Base-by-base conservation (phyloP, 768 basidiomycete species). In the Boletus rufocinnamomeus region DNA sequence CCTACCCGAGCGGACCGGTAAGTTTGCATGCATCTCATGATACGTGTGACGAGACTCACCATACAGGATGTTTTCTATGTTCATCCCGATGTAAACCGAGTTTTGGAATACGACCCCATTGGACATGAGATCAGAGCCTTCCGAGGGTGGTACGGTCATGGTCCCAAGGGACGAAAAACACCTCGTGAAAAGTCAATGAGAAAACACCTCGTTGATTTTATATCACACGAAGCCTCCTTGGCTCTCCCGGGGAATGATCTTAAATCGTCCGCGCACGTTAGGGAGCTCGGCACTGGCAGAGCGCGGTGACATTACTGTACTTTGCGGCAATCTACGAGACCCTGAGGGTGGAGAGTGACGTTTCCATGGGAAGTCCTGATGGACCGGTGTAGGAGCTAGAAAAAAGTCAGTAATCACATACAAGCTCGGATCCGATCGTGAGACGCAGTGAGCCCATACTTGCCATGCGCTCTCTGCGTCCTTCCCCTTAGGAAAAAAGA, bases 51-150 rank as follows among this genome's bases (percentile, higher is more conserved):
- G 34, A 40, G n/a, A 54, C 63, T 63, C 30, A 70, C 68, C 69
- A 56, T 70, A 69, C 25, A 69, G 32, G 32, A 69, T 57, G 35
- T 66, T 43, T 27, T 66, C n/a, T 28, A 70, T 16, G 44, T 48
- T 65, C 4, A 58, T 55, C 28, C 59, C 69, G 2, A 68, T 8
- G 25, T 63, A 69, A 14, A 49, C 0, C 7, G 63, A 57, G 38
- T 40, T 60, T 30, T 68, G 63, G 56, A 67, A 56, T 23, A 25
- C 1, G 35, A 11, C 1, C 10, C 6, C 48, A 45, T 16, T 2
- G 1, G 50, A 35, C 2, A 19, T 2, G 45, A 46, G 10, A 19
- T 32, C 41, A 40, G 38, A n/a, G 17, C 38, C 16, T 19, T 38
- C 3, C 2, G 50, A 32, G 16, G 47, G 6, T 4, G 59, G 35